Evolutionary conservation across 139 green algal genomes (phyloP), one percentile per base, ranked within the genome.

Genomic region (Coelastrella sp.): DNA sequence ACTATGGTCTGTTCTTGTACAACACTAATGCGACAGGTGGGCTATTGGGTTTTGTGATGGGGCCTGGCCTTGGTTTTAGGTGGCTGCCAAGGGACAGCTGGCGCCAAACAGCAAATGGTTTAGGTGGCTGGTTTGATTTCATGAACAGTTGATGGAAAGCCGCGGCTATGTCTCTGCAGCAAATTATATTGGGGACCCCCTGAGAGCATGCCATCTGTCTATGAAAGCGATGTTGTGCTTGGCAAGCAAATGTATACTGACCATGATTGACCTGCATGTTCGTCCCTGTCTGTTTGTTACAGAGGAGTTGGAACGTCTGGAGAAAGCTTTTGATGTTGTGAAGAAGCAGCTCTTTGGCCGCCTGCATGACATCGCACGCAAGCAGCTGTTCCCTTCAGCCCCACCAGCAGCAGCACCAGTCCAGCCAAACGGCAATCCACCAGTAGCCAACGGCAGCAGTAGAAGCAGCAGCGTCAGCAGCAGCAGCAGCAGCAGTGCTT

Each of bases 1-100:
- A 99, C 96, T 99, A 99, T 92, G 98, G 98, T 56, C 97, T 99
- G 16, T 99, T 99, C 94, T 97, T 99, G 96, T 99, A 99, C 96
- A 99, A 99, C 90, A 56, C 65, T 60, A 91, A 91, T 58, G 87
- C 87, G 19, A 91, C 87, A 86, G 87, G 87, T 91, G 56, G 3
- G 54, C 6, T 57, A 54, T 10, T 20, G 4, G 61, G 61, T 4
- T 22, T 75, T 76, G 61, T 23, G 58, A 2, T 16, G 7, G 22
- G 22, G 22, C 7, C 22, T 57, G 74, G 7, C 6, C 10, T 71
- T 10, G 8, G 8, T 10, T 71, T 71, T 71, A 71, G 11, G 61
- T 19, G 11, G 11, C 61, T 71, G 61, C 32, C n/a, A n/a, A n/a
- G 32, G 32, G 32, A 47, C 32, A 47, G 32, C 32, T 71, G 8